Conservation (phyloP, 2,329 filamentous ascomycete genomes). For the Aureobasidium pullulans region DNA sequence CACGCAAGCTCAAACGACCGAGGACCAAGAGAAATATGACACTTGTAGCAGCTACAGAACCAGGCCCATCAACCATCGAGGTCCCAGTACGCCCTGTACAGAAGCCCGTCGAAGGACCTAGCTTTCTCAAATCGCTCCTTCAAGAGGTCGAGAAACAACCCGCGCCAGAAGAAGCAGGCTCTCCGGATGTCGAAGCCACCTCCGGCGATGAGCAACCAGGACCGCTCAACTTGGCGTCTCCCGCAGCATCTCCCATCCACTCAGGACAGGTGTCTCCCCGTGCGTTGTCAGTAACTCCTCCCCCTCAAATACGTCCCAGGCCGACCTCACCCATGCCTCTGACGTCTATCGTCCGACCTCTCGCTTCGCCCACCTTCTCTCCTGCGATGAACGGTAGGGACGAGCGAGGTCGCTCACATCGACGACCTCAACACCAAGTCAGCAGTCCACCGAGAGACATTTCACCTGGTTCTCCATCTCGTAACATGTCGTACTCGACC, state of each 20-base stretch:
- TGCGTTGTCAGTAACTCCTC: constrained; percentile 61
- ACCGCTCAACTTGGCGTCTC: constrained; percentile 50
- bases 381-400: constrained; percentile 14
- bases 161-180: constrained; percentile 31
- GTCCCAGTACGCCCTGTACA: constrained; percentile 19
- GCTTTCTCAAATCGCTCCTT: constrained; percentile 77
- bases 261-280: constrained; percentile 61
- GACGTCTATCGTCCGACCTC: constrained; percentile 62
- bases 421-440: constrained; percentile 35
- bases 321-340: constrained; percentile 60
- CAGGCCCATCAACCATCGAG: constrained; percentile 20
- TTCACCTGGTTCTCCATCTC: constrained; percentile 25
- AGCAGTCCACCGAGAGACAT: constrained; percentile 57
- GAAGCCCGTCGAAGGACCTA: constrained; percentile 43
- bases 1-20: constrained; percentile 81
- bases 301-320: constrained; percentile 53
- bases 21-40: constrained; percentile 61
- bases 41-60: constrained; percentile 31
- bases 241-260: constrained; percentile 56
- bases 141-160: constrained; percentile 69
- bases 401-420: constrained; percentile 40
- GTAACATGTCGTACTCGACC: constrained; percentile 64
- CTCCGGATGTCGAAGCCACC: constrained; percentile 20
- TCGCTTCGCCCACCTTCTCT: constrained; percentile 30
- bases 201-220: constrained; percentile 28